Evolutionary conservation across 176 grass and related monocot genomes (phyloP).

Genomic region (Triticum aestivum): IWGSC_CS_RefSeq_v2.1 NC_057809.1:566169093-566169592

Average conservation of each 20-base stretch:
- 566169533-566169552: conserved; percentile 37
- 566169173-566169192: conserved; percentile 96
- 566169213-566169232: conserved; percentile 95
- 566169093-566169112: conserved; percentile 81
- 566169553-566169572: conserved; percentile 91
- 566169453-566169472: conserved; percentile 53
- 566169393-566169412: conserved; percentile 91
- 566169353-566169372: conserved; percentile 98
- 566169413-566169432: conserved; percentile 95
- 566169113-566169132: conserved; percentile 94
- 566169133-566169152: conserved; percentile 79
- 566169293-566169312: conserved; percentile 99
- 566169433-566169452: conserved; percentile 82
- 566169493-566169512: not conserved
- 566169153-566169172: conserved; percentile 86
- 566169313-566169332: conserved; percentile 93
- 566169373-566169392: conserved; percentile 97
- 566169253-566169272: conserved; percentile 94
- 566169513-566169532: not conserved
- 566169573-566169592: conserved; percentile 89
- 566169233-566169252: conserved; percentile 99
- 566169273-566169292: conserved; percentile 81
- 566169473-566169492: not conserved
- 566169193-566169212: conserved; percentile 89
- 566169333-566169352: conserved; percentile 95